Percentiles rank a stretch among this genome's conserved stretches.
Conservation (phyloP, 805 yeast species). For the Pichia nanzhaoensis region DNA sequence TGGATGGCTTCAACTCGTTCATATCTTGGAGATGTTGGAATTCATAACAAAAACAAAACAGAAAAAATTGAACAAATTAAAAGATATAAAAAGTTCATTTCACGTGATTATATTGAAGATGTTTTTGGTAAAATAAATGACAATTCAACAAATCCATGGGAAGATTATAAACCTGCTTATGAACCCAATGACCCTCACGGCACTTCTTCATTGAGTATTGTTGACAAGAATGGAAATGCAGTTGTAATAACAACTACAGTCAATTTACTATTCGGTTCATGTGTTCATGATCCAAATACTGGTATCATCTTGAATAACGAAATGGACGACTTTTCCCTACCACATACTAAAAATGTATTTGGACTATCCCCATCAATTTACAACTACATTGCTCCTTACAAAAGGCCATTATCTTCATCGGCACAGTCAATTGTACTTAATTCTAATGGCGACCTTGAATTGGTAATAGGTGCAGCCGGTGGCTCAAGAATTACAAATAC, state of each 20-base stretch:
- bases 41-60: constrained; percentile 22
- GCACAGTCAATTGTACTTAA: constrained; percentile 65
- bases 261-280: constrained; percentile 75
- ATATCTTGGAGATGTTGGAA: constrained; percentile 65
- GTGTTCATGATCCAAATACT: constrained; percentile 72
- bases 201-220: constrained; percentile 78
- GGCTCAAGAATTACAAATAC: constrained; percentile 84
- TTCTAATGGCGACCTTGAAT: constrained; percentile 42
- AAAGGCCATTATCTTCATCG: constrained; percentile 80
- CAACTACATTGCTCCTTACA: constrained; percentile 68
- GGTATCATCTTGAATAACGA: constrained; percentile 83
- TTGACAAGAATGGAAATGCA: constrained; percentile 70
- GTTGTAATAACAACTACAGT: constrained; percentile 86
- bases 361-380: constrained; percentile 73
- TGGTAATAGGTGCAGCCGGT: constrained; percentile 89
- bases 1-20: constrained; percentile 88
- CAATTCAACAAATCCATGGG: constrained; percentile 55
- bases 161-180: constrained; percentile 71
- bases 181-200: constrained; percentile 81
- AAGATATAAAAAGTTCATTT: constrained; percentile 39
- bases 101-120: constrained; percentile 50
- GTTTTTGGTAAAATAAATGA: constrained; percentile 49
- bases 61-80: constrained; percentile 25
- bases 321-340: constrained; percentile 91
- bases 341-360: constrained; percentile 65